phyloP scores from a whole-genome alignment of 2,329 filamentous ascomycete genomes.

The Aspergillus sp. region DNA sequence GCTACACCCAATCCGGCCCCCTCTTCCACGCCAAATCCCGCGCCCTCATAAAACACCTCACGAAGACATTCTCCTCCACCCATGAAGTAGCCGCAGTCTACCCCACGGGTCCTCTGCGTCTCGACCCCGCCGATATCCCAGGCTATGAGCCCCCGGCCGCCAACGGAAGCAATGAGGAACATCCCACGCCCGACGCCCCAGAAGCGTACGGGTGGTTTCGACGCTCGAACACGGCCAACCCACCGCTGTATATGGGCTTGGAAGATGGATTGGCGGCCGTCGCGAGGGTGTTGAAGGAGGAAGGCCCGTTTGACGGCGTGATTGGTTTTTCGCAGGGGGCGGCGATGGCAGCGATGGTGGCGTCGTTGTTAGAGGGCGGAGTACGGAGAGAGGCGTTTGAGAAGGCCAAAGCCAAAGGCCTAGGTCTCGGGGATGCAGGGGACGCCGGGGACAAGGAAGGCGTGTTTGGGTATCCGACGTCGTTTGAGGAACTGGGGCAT shows the following conservation, averaged over 20 bases:
- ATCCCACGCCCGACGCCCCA: slow-evolving; percentile 45
- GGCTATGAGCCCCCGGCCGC: slow-evolving; percentile 56
- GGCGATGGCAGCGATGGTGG: slow-evolving; percentile 69
- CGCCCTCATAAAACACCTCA: slow-evolving; percentile 76
- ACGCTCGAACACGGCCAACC: slow-evolving; percentile 59
- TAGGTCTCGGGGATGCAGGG: slow-evolving; percentile 12
- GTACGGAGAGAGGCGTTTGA: slow-evolving; percentile 49
- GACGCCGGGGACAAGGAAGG: slow-evolving; percentile 22
- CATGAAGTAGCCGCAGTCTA: slow-evolving; percentile 63
- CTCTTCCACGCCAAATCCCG: slow-evolving; percentile 87
- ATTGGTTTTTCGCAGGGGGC: slow-evolving; percentile 83
- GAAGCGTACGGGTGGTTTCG: slow-evolving; percentile 86
- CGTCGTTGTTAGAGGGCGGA: slow-evolving; percentile 65
- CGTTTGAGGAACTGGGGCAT: slow-evolving; percentile 49
- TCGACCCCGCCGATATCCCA: slow-evolving; percentile 66
- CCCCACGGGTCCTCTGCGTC: slow-evolving; percentile 66
- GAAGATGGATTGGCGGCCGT: slow-evolving; percentile 66
- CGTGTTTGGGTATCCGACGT: slow-evolving; percentile 54
- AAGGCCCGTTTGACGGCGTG: slow-evolving; percentile 72
- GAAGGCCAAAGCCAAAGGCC: slow-evolving; percentile 27
- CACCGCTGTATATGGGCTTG: slow-evolving; percentile 65
- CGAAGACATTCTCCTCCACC: slow-evolving; percentile 65
- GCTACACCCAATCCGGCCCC: slow-evolving; percentile 86
- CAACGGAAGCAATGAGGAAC: slow-evolving; percentile 22
- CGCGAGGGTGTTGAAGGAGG: slow-evolving; percentile 60